phyloP scores from a whole-genome alignment of 2,329 filamentous ascomycete species.

The Dryadomyces quercivorus region DNA sequence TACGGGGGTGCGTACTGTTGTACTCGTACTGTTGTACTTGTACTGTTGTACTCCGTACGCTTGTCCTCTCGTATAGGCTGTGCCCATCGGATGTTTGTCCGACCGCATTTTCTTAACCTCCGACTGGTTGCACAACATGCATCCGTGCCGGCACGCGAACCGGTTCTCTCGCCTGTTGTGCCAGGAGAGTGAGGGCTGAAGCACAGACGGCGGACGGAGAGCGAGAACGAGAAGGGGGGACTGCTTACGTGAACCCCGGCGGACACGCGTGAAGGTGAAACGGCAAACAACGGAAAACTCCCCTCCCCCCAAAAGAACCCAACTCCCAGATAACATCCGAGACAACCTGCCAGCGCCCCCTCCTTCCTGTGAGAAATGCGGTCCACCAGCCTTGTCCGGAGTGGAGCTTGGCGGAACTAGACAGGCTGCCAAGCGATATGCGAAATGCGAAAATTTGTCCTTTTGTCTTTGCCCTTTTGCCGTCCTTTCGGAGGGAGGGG shows the following conservation, averaged over 20 bases:
- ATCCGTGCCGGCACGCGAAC: neutral
- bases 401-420: neutral
- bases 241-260: neutral
- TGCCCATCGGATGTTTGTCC: too few relatives aligned
- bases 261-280: neutral
- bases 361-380: neutral
- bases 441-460: neutral
- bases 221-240: neutral
- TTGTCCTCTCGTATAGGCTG: too few relatives aligned
- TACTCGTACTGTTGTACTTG: neutral
- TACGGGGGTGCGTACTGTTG: neutral
- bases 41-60: neutral
- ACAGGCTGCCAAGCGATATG: neutral
- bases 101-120: neutral
- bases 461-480: neutral
- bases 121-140: neutral
- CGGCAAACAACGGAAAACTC: neutral
- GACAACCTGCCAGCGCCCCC: constrained; percentile 3
- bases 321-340: constrained; percentile 4
- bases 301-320: too few relatives aligned
- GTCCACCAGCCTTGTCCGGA: neutral
- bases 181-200: too few relatives aligned
- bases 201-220: too few relatives aligned
- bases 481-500: neutral
- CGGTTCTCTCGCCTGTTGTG: too few relatives aligned